Percentiles rank a stretch among this genome's conserved stretches.
phyloP scores from a whole-genome alignment of 139 green algal species.

The Chloropicon primus region DNA sequence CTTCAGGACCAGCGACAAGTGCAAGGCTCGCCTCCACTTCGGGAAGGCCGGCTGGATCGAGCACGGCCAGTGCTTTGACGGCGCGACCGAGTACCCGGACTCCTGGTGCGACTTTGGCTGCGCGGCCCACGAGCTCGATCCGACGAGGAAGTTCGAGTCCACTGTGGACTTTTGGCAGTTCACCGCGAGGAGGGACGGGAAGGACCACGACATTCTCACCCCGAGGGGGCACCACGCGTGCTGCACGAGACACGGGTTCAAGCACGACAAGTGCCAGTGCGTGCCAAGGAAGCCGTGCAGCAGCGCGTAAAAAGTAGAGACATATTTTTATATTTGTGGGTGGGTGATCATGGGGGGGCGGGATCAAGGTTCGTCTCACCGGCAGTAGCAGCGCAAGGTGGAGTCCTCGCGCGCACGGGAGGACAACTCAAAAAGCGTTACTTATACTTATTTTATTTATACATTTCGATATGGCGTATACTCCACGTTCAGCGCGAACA shows the following conservation, averaged over 20 bases:
- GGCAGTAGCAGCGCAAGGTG: no score
- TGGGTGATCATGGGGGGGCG: no score
- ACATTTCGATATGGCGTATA: no score
- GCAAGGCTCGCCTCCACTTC: constrained; percentile 59
- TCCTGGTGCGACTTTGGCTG: constrained; percentile 78
- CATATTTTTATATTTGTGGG: no score
- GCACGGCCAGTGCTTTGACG: constrained; percentile 45
- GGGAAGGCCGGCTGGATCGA: constrained; percentile 45
- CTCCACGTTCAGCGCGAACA: no score
- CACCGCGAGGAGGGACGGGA: constrained; percentile 1
- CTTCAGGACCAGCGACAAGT: constrained; percentile 33
- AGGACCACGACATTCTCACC: neutral
- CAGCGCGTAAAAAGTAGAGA: constrained; percentile 2
- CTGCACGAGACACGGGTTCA: constrained; percentile 25
- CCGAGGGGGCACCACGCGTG: neutral
- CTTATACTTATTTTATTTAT: no score
- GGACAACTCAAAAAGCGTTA: no score
- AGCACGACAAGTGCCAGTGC: constrained; percentile 21
- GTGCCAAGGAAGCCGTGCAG: constrained; percentile 2
- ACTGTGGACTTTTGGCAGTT: constrained; percentile 41
- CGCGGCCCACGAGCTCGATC: constrained; percentile 50
- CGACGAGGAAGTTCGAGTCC: constrained; percentile 45
- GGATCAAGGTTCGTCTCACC: no score
- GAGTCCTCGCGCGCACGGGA: no score
- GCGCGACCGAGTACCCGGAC: constrained; percentile 33